Evolutionary conservation across 140 eudicot species (phyloP).

Genomic region (Ambrosia hybrid): DNA sequence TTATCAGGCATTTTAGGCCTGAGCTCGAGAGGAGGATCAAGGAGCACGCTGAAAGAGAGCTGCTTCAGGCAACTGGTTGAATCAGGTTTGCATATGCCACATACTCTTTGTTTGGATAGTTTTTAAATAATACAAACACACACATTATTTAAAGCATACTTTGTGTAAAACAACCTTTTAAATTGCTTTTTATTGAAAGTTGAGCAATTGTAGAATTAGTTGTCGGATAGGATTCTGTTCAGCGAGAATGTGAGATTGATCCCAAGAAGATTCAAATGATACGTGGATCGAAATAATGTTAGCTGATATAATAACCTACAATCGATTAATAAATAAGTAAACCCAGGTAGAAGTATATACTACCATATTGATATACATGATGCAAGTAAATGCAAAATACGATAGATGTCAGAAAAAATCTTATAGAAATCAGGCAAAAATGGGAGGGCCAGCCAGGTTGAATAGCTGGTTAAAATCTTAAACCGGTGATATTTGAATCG

Average conservation of each 20-base stretch:
- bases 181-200: neutral
- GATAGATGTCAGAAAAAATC: neutral
- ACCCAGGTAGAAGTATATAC: too few relatives aligned
- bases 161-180: neutral
- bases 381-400: neutral
- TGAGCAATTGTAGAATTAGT: neutral
- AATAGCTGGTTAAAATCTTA: neutral
- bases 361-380: too few relatives aligned
- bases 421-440: neutral
- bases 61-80: constrained; percentile 83
- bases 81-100: constrained; percentile 39
- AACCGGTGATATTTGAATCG: too few relatives aligned
- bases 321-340: too few relatives aligned
- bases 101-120: constrained; percentile 1
- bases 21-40: constrained; percentile 92
- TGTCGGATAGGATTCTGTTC: neutral
- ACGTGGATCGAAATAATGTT: neutral
- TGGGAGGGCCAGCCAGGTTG: neutral
- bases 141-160: neutral
- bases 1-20: constrained; percentile 94
- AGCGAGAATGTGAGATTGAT: neutral
- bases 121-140: neutral
- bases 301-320: too few relatives aligned
- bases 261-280: neutral
- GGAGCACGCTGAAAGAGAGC: constrained; percentile 85